These are phyloP conservation scores for Aureoboletus auriporus DNA, from an alignment of 768 basidiomycete species.

Conservation along the genomic window DNA sequence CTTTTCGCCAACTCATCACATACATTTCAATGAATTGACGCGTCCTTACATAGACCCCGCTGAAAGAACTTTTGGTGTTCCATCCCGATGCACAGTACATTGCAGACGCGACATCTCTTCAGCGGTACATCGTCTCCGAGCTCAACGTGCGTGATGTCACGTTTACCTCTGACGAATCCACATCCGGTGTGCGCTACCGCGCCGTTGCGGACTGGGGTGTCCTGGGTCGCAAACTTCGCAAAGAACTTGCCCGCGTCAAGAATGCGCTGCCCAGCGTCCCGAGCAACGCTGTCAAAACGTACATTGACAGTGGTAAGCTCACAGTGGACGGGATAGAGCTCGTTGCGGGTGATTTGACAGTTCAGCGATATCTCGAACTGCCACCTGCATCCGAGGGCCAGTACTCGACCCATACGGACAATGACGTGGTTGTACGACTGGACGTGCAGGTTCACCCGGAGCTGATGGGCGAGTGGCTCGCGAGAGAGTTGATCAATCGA, in stretches of 20 bases:
- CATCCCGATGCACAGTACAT: conserved; percentile 83
- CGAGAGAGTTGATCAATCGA: conserved; percentile 86
- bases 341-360: conserved; percentile 83
- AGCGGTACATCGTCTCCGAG: conserved; percentile 88
- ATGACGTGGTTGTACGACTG: conserved; percentile 90
- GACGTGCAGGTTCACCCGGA: conserved; percentile 88
- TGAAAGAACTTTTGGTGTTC: conserved; percentile 92
- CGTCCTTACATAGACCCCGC: conserved; percentile 59
- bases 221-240: conserved; percentile 89
- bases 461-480: conserved; percentile 81
- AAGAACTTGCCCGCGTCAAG: conserved; percentile 86
- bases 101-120: conserved; percentile 78
- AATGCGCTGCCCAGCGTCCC: conserved; percentile 77
- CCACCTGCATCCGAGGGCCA: conserved; percentile 56
- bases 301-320: conserved; percentile 70
- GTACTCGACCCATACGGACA: conserved; percentile 84
- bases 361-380: conserved; percentile 87
- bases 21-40: background rate
- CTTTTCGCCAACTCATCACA: background rate
- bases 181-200: conserved; percentile 85
- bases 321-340: conserved; percentile 88
- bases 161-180: conserved; percentile 83
- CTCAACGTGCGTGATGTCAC: conserved; percentile 90
- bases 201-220: conserved; percentile 95
- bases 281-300: conserved; percentile 80